A percentile compares a stretch with the other conserved stretches of the same genome.
phyloP scores from a whole-genome alignment of 2,329 filamentous ascomycete genomes.

The Cladorrhinum sp. region DNA sequence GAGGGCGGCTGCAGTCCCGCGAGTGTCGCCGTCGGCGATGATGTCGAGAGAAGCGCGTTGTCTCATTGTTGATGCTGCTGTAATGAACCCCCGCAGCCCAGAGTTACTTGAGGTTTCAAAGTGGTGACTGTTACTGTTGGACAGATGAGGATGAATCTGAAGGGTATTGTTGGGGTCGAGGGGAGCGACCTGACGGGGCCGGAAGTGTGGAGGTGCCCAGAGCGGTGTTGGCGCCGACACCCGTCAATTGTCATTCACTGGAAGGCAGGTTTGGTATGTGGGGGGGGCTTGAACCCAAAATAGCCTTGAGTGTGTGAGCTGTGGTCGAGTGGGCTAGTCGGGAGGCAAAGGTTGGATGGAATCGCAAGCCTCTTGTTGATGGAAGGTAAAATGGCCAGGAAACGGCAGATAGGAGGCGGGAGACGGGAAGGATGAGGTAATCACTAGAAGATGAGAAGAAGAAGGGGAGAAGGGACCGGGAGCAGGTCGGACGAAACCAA shows the following conservation, averaged over 20 bases:
- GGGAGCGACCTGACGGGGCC: constrained; percentile 17
- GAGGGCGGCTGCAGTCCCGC: constrained; percentile 1
- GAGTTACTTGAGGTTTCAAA: constrained; percentile 2
- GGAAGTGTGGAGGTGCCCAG: constrained; percentile 17
- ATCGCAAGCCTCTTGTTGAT: neutral
- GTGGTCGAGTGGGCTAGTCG: neutral
- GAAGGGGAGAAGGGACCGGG: too few relatives aligned
- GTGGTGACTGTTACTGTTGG: neutral
- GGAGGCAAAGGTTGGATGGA: neutral
- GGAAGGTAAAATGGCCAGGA: neutral
- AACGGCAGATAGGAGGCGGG: neutral
- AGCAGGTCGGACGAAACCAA: too few relatives aligned
- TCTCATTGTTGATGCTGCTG: constrained; percentile 20
- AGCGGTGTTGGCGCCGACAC: constrained; percentile 20
- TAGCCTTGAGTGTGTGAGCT: constrained; percentile 13
- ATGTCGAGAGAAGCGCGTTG: constrained; percentile 24
- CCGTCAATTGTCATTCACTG: constrained; percentile 21
- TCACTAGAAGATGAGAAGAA: neutral
- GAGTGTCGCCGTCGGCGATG: constrained; percentile 19
- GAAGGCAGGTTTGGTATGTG: neutral
- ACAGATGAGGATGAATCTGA: neutral
- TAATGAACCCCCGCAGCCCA: constrained; percentile 14
- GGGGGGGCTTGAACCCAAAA: constrained; percentile 21
- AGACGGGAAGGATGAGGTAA: neutral
- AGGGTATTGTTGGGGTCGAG: constrained; percentile 2